A percentile compares a stretch with the other conserved stretches of the same genome.
Evolutionary conservation across 768 basidiomycete genomes (phyloP).

Genomic region (Artomyces pyxidatus): DNA sequence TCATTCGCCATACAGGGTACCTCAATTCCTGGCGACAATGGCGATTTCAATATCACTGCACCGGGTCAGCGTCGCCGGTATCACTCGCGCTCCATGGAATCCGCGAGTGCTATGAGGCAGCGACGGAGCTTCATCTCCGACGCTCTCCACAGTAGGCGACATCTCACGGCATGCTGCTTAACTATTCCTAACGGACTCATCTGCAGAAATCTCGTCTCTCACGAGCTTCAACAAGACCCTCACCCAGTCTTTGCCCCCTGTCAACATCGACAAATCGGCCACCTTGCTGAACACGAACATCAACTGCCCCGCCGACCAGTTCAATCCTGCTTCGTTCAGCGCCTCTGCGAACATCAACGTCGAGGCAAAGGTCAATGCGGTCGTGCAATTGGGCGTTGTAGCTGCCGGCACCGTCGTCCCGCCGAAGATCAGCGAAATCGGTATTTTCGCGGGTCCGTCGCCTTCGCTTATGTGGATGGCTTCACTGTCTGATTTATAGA

Average conservation of each 20-base stretch:
- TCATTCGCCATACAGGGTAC: background rate
- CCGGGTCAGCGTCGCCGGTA: background rate
- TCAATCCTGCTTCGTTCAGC: background rate
- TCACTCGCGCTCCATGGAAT: too few species aligned
- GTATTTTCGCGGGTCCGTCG: slow-evolving; percentile 2
- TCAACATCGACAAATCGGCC: background rate
- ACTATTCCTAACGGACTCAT: background rate
- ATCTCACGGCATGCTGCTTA: background rate
- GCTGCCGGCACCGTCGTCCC: slow-evolving; percentile 7
- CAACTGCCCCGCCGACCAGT: background rate
- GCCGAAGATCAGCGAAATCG: slow-evolving; percentile 1
- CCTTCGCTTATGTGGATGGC: too few species aligned
- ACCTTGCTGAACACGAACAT: background rate
- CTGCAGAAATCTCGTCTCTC: background rate
- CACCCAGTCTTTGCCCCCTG: background rate
- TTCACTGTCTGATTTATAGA: background rate
- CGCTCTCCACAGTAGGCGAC: background rate
- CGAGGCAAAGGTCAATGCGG: background rate
- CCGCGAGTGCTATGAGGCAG: background rate
- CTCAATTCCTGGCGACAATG: background rate
- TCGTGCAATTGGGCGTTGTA: background rate
- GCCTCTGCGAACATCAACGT: slow-evolving; percentile 3
- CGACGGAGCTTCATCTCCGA: background rate
- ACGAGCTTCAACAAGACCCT: background rate
- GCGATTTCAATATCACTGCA: background rate